phyloP scores from a whole-genome alignment of 2,329 filamentous ascomycete species.

The Pseudogymnoascus sp. region DNA sequence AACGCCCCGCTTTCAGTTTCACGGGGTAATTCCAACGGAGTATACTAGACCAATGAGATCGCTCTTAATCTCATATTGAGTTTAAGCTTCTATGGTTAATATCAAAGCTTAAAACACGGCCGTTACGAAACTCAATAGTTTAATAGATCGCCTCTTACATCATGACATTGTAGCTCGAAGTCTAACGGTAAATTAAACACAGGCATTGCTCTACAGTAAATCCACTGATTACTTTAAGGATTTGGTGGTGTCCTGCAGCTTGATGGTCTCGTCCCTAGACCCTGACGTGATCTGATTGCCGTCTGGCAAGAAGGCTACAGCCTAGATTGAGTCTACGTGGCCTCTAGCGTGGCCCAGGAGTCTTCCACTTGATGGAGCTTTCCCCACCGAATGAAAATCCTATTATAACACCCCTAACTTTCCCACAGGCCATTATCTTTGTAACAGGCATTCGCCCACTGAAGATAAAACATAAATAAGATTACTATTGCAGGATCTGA shows the following conservation, averaged over 20 bases:
- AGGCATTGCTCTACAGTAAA: constrained; percentile 15
- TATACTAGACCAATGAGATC: no score
- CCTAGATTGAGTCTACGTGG: not conserved
- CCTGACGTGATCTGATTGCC: constrained; percentile 13
- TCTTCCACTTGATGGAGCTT: constrained; percentile 14
- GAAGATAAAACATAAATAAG: not conserved
- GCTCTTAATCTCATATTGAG: constrained; percentile 10
- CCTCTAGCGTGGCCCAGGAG: constrained; percentile 10
- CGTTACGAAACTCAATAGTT: constrained; percentile 14
- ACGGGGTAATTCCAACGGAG: no score
- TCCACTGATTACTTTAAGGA: constrained; percentile 12
- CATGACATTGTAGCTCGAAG: constrained; percentile 14
- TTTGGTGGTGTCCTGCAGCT: constrained; percentile 4
- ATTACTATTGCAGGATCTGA: not conserved
- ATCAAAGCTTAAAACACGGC: constrained; percentile 18
- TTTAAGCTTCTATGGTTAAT: constrained; percentile 17
- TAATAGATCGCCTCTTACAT: constrained; percentile 16
- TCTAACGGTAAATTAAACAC: constrained; percentile 14
- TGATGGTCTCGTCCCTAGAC: not conserved
- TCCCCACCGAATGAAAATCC: constrained; percentile 14
- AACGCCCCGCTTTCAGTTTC: no score
- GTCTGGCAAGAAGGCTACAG: constrained; percentile 16
- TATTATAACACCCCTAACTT: not conserved
- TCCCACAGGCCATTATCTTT: not conserved
- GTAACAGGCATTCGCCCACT: not conserved